Conservation (phyloP, 345 rosid species). For the Citrus sp. region DNA sequence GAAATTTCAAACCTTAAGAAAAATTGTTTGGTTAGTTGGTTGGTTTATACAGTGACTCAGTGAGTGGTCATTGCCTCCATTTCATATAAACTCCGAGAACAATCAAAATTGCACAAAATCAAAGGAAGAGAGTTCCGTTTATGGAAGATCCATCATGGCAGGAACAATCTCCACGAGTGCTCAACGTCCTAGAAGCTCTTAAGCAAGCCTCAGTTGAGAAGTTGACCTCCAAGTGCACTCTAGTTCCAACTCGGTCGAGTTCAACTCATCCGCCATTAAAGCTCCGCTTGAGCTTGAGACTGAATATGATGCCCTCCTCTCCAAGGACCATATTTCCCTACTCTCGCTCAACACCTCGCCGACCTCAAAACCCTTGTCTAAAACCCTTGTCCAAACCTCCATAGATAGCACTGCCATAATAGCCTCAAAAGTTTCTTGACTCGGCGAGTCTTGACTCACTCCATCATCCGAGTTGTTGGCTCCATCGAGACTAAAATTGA, state of each 20-base stretch:
- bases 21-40: too few relatives aligned
- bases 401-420: constrained; percentile 20
- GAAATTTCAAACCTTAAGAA: too few relatives aligned
- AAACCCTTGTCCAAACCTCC: constrained; percentile 13
- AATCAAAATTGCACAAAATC: neutral
- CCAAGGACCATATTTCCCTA: constrained; percentile 43
- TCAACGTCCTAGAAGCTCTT: constrained; percentile 53
- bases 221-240: constrained; percentile 48
- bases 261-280: constrained; percentile 41
- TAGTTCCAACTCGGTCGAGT: constrained; percentile 17
- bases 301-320: constrained; percentile 52
- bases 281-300: constrained; percentile 56
- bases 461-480: too few relatives aligned
- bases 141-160: constrained; percentile 23
- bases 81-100: neutral
- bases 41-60: neutral
- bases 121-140: neutral
- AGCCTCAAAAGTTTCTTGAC: constrained; percentile 41
- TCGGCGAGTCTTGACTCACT: constrained; percentile 40
- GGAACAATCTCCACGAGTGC: constrained; percentile 23
- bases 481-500: too few relatives aligned
- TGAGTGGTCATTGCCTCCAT: neutral
- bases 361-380: constrained; percentile 37
- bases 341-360: constrained; percentile 34
- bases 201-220: constrained; percentile 47